phyloP scores from a whole-genome alignment of 768 basidiomycete genomes.

The Mycena alexandri region DNA sequence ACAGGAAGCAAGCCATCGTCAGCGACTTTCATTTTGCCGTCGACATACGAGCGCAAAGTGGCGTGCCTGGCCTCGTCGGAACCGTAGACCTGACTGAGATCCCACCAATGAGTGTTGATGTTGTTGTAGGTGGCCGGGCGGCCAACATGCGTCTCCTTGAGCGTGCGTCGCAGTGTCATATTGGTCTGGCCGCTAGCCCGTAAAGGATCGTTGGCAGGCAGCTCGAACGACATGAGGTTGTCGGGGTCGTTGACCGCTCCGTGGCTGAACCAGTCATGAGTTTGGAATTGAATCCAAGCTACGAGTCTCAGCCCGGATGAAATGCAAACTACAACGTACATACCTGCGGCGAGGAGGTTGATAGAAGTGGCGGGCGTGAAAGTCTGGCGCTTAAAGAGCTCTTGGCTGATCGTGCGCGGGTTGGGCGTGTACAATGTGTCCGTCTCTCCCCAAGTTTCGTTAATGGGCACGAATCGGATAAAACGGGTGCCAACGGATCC shows the following conservation, averaged over 20 bases:
- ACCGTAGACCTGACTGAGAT: conserved; percentile 30
- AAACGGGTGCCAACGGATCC: conserved; percentile 28
- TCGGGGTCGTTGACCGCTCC: conserved; percentile 27
- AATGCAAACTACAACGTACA: not conserved
- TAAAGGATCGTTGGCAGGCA: conserved; percentile 26
- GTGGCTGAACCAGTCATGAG: conserved; percentile 37
- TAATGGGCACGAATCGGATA: conserved; percentile 28
- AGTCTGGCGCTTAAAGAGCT: conserved; percentile 27
- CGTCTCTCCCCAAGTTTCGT: conserved; percentile 26
- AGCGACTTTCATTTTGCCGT: conserved; percentile 29
- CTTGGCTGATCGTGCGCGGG: conserved; percentile 30
- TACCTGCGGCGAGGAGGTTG: conserved; percentile 27
- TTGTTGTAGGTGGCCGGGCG: conserved; percentile 28
- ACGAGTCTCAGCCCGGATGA: not conserved
- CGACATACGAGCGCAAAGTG: conserved; percentile 16
- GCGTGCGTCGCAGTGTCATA: conserved; percentile 22
- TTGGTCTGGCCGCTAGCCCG: conserved; percentile 24
- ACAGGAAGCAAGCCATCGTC: conserved; percentile 24
- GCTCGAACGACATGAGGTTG: conserved; percentile 16
- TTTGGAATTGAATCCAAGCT: conserved; percentile 29
- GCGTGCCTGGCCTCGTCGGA: conserved; percentile 27
- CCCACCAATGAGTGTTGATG: conserved; percentile 33
- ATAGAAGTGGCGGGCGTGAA: conserved; percentile 31
- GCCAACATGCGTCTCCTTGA: conserved; percentile 13
- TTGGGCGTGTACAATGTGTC: conserved; percentile 30